Evolutionary conservation across 306 rosid species (phyloP).

Genomic region (Medicago lupulina): DNA sequence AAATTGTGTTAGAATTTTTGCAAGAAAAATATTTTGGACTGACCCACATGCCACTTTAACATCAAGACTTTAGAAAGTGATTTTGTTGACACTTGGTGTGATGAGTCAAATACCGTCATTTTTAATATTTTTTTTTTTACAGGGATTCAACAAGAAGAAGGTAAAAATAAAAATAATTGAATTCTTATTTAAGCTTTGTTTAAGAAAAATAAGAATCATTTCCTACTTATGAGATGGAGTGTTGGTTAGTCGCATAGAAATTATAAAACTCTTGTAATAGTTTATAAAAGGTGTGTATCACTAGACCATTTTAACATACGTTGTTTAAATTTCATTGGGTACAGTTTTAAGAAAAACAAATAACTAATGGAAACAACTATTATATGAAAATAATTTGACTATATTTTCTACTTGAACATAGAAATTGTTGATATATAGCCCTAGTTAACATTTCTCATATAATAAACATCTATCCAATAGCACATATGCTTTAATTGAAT

Average conservation of each 20-base stretch:
- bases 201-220: neutral
- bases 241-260: neutral
- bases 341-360: too few species aligned
- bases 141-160: neutral
- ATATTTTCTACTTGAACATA: too few species aligned
- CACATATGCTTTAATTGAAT: too few species aligned
- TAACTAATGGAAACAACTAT: too few species aligned
- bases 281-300: too few species aligned
- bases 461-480: too few species aligned
- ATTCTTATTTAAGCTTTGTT: neutral
- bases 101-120: constrained; percentile 3
- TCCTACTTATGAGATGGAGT: neutral
- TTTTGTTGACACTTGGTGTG: neutral
- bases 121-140: neutral
- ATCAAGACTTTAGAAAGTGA: neutral
- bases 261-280: too few species aligned
- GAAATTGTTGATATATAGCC: too few species aligned
- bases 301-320: too few species aligned
- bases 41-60: constrained; percentile 18
- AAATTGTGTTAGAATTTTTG: neutral
- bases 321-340: too few species aligned
- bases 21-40: neutral
- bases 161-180: neutral
- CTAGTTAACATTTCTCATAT: too few species aligned
- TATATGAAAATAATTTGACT: too few species aligned